phyloP scores from a whole-genome alignment of 1,284 basidiomycete species.

The Cryptococcus sp. region DNA sequence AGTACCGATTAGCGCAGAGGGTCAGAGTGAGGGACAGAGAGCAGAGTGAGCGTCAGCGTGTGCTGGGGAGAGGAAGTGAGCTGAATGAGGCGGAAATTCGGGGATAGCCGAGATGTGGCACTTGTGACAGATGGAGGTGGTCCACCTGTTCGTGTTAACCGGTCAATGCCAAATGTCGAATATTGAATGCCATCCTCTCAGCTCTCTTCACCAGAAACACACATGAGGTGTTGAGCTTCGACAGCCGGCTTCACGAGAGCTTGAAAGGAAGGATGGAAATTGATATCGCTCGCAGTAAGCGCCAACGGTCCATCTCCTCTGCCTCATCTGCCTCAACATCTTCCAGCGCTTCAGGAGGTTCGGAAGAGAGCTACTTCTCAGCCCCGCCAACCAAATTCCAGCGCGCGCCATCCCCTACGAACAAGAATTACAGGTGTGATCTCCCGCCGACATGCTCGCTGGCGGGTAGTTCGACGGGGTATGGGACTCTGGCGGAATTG shows the following conservation, averaged over 20 bases:
- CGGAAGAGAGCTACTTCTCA: background rate
- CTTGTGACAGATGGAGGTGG: conserved; percentile 23
- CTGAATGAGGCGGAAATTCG: conserved; percentile 2
- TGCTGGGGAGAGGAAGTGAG: background rate
- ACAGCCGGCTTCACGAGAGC: background rate
- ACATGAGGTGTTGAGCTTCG: too few relatives aligned
- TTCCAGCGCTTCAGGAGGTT: conserved; percentile 4
- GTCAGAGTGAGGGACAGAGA: background rate
- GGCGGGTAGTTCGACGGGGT: conserved; percentile 61
- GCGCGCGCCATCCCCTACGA: conserved; percentile 20
- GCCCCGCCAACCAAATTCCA: conserved; percentile 36
- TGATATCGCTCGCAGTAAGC: conserved; percentile 62
- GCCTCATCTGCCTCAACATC: conserved; percentile 7
- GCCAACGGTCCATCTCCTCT: conserved; percentile 65
- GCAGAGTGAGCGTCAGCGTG: background rate
- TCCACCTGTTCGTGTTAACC: conserved; percentile 11
- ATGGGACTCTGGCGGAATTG: conserved; percentile 66
- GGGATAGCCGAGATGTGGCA: conserved; percentile 16
- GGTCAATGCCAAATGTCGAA: background rate
- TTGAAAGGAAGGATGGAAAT: background rate
- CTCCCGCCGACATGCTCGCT: conserved; percentile 80
- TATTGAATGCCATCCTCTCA: too few relatives aligned
- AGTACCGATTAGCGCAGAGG: background rate
- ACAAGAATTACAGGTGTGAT: conserved; percentile 61
- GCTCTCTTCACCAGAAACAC: too few relatives aligned